Base-by-base conservation (phyloP, 768 basidiomycete genomes). In the Tylopilus sp. region DNA sequence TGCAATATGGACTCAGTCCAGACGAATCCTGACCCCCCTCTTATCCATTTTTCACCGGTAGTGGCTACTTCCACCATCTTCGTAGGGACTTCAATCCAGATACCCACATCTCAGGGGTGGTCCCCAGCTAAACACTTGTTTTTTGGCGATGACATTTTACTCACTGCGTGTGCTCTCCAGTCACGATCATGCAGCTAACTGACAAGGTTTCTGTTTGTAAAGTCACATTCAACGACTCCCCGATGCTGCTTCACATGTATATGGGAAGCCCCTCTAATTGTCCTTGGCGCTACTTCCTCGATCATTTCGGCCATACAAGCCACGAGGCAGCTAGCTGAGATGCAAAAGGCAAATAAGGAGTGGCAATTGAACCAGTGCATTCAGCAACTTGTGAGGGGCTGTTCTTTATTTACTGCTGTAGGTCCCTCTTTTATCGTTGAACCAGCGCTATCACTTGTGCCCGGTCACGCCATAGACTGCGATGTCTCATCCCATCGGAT, bases 1-100 rank as follows among this genome's bases (percentile, higher is more conserved):
- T 48, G 47, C 47, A n/a, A 40, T 48, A 30, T 48, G 47, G 47
- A 40, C 12, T 31, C 28, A 9, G 31, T 48, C 47, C 8, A 48
- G 30, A 31, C 17, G 28, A 15, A 40, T 48, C 12, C 28, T 48
- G 21, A 22, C 2, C 15, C 2, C 18, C 17, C 47, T 48, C 39
- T 21, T 48, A 21, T 22, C 12, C 10, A n/a, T 48, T 12, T 48
- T 31, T 31, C 23, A 17, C 30, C 28, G 22, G 39, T 28, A n/a
- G 26, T 40, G 8, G 6, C 30, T 11, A 10, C 9, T 8, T 39
- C 25, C 18, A 17, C 40, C 1, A 2, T 40, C 28, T 6, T 47
- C 23, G 4, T 36, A 5, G 13, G 38, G 15, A 20, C 40, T 6
- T 47, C 13, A 47, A 28, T 40, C 26, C 47, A 20, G 21, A 21